Percentiles rank a stretch among this genome's conserved stretches.
These are phyloP conservation scores for Cyberlindnera maclurae DNA, from an alignment of 805 yeast genomes.

Conservation along the genomic window DNA sequence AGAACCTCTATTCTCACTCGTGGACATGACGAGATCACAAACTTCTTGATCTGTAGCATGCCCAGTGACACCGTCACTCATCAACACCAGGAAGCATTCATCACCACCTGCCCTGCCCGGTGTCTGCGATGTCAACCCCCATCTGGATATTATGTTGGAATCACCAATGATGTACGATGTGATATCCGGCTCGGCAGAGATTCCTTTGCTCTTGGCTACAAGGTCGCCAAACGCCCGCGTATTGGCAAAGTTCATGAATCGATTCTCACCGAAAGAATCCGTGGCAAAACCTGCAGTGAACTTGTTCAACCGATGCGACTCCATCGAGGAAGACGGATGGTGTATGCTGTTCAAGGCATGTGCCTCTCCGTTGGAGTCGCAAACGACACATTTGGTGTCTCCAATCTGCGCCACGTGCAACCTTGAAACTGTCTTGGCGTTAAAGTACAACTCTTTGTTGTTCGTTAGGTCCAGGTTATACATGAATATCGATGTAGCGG, in stretches of 20 bases:
- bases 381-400: slow-evolving; percentile 81
- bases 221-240: slow-evolving; percentile 93
- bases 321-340: slow-evolving; percentile 81
- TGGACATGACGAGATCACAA: slow-evolving; percentile 75
- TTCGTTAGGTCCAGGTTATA: slow-evolving; percentile 35
- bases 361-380: slow-evolving; percentile 75
- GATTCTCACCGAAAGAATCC: slow-evolving; percentile 89
- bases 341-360: slow-evolving; percentile 74
- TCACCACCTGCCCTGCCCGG: slow-evolving; percentile 54
- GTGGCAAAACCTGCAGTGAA: slow-evolving; percentile 59
- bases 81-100: slow-evolving; percentile 76
- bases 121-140: slow-evolving; percentile 17
- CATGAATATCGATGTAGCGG: slow-evolving; percentile 60
- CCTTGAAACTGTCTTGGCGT: slow-evolving; percentile 57
- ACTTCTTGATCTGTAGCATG: slow-evolving; percentile 83
- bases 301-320: slow-evolving; percentile 61
- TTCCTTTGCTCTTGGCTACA: slow-evolving; percentile 72
- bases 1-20: slow-evolving; percentile 44
- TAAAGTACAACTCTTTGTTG: slow-evolving; percentile 32
- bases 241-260: slow-evolving; percentile 77
- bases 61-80: slow-evolving; percentile 85
- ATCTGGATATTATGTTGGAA: slow-evolving; percentile 30
- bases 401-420: slow-evolving; percentile 86
- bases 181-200: slow-evolving; percentile 89
- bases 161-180: slow-evolving; percentile 64